Percentiles rank a stretch among this genome's conserved stretches.
phyloP scores from a whole-genome alignment of 306 rosid genomes.

The Quercus ilex region DNA sequence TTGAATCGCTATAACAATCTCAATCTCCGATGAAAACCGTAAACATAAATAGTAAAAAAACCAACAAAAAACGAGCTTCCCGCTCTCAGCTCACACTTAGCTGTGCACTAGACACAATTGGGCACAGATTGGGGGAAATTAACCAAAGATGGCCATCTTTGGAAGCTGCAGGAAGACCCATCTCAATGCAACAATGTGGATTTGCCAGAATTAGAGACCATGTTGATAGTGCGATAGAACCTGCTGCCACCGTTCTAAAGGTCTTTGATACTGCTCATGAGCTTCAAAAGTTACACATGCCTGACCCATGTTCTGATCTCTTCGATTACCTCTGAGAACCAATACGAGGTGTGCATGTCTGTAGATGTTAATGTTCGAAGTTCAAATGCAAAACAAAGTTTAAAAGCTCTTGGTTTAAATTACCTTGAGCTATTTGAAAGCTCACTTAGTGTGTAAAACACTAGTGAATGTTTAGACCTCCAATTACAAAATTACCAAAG shows the following conservation, averaged over 20 bases:
- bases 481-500: no score
- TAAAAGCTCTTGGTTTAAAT: constrained; percentile 57
- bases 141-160: constrained; percentile 36
- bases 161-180: constrained; percentile 38
- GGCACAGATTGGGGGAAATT: constrained; percentile 43
- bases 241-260: constrained; percentile 50
- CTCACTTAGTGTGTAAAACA: no score
- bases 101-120: constrained; percentile 34
- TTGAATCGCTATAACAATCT: no score
- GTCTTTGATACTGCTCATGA: constrained; percentile 49
- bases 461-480: no score
- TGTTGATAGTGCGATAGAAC: constrained; percentile 54
- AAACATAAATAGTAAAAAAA: no score
- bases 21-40: no score
- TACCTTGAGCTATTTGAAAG: constrained; percentile 44
- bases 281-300: constrained; percentile 44
- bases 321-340: constrained; percentile 37
- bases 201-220: constrained; percentile 32
- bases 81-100: no score
- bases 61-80: no score
- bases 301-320: constrained; percentile 42
- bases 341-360: constrained; percentile 45
- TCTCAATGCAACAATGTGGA: constrained; percentile 20
- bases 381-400: constrained; percentile 40
- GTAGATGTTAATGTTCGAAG: constrained; percentile 52